Evolutionary conservation across 2,329 filamentous ascomycete species (phyloP), one percentile per base, ranked within the genome.

Genomic region (Ambrosiella xylebori): DNA sequence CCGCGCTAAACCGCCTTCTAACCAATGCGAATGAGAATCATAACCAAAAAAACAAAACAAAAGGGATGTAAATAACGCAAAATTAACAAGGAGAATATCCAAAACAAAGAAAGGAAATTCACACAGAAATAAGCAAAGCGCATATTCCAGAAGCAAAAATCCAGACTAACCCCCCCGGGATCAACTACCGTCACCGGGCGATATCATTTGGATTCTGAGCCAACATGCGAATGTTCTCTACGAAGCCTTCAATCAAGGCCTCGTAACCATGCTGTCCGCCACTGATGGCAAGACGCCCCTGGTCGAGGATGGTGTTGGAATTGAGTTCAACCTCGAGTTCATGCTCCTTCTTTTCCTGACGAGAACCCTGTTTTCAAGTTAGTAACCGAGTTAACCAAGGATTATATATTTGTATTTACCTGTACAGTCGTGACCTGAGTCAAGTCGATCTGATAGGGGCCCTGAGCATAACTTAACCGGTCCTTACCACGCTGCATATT

Each of bases 401-500:
- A 27, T 27, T 27, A 27, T 4, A 27, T 27, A 3, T 27, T 27
- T 27, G 7, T 47, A 68, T 72, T 61, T 68, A 75, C 73, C 37
- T 64, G 63, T 5, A 66, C 66, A 54, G 75, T 76, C 9, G 82
- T 85, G 47, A 98, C 93, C 68, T 96, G 90, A 0, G 93, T 98
- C 55, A 98, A 74, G 70, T 98, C 93, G 64, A 98, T 79, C 67
- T 93, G 87, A 67, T 94, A 96, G 57, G 81, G 82, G 45, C 89
- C 78, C 68, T 97, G 94, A 8, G 78, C 83, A 71, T 98, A 98
- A 66, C 87, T 94, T 67, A 98, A 74, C 15, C 93, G 81, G 69
- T 98, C 90, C 69, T 98, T 98, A 64, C 81, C 82, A 6, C 90
- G 81, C 63, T 69, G 68, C 47, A 57, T 58, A 9, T 54, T 45